Conservation (phyloP, 306 rosid species). For the Crataegus laevigata region DNA sequence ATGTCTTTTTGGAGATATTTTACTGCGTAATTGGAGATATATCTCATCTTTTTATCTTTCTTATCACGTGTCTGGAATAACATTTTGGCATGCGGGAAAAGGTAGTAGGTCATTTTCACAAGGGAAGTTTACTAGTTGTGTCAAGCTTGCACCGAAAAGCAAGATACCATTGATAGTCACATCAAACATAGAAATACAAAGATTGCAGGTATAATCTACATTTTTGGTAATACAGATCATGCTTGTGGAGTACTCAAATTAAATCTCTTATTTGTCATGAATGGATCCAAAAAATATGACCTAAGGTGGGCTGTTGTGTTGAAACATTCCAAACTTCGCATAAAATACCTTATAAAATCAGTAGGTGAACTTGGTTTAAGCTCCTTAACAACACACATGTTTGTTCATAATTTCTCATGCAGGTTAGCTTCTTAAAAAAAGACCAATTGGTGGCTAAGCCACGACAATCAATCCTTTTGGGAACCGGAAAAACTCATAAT, state of each 20-base stretch:
- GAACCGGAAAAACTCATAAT: too few species aligned
- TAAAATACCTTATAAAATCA: not conserved
- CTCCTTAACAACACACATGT: not conserved
- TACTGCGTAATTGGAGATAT: too few species aligned
- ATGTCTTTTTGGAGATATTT: too few species aligned
- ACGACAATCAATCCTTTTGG: too few species aligned
- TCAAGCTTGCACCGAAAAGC: too few species aligned
- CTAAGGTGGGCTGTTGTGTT: too few species aligned
- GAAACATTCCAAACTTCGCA: too few species aligned
- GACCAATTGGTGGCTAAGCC: too few species aligned
- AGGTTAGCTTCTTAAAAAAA: slow-evolving; percentile 13
- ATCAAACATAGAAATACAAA: not conserved
- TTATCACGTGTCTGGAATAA: too few species aligned
- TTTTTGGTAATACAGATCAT: not conserved
- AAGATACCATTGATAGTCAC: not conserved
- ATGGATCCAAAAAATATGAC: not conserved
- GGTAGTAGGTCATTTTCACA: not conserved
- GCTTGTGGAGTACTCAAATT: not conserved
- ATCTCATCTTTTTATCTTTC: too few species aligned
- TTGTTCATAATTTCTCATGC: slow-evolving; percentile 27
- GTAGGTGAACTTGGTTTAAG: not conserved
- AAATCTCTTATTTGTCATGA: not conserved
- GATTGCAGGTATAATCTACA: not conserved
- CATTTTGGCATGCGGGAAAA: not conserved
- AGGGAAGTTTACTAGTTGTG: not conserved